Evolutionary conservation across 2,329 filamentous ascomycete genomes (phyloP).

Genomic region (Colletotrichum caudatum): DNA sequence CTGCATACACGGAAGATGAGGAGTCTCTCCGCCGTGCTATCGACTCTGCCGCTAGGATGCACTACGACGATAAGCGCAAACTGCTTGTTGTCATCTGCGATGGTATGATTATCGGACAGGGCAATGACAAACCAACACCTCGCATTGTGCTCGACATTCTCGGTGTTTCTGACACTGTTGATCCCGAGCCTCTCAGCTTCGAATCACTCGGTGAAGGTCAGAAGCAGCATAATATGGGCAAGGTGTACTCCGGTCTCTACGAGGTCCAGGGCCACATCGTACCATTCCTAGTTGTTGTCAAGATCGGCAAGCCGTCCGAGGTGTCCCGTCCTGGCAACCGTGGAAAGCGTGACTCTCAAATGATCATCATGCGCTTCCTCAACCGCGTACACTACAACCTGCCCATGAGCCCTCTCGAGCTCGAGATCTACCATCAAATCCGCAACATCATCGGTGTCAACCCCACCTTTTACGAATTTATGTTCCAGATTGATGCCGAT

Average conservation of each 20-base stretch:
- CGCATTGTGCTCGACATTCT: slow-evolving; percentile 97
- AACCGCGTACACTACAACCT: slow-evolving; percentile 99
- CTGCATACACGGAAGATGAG: slow-evolving; percentile 98
- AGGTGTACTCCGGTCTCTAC: slow-evolving; percentile 97
- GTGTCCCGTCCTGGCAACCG: slow-evolving; percentile 95
- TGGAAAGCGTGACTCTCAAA: slow-evolving; percentile 99
- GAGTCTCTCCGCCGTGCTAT: slow-evolving; percentile 97
- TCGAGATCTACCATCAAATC: slow-evolving; percentile 99
- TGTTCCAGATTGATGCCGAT: slow-evolving; percentile 97
- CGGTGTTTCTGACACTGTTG: slow-evolving; percentile 91
- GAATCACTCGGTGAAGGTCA: slow-evolving; percentile 94
- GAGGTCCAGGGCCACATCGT: slow-evolving; percentile 99
- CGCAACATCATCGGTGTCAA: slow-evolving; percentile 99
- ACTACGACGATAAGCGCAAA: slow-evolving; percentile 98
- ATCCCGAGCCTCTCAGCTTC: slow-evolving; percentile 96
- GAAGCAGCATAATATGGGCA: slow-evolving; percentile 99
- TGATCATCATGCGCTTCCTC: slow-evolving; percentile 98
- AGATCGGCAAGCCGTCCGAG: slow-evolving; percentile 97
- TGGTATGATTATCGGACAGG: slow-evolving; percentile 99
- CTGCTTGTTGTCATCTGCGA: slow-evolving; percentile 93
- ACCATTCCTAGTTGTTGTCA: slow-evolving; percentile 95
- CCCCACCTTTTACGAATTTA: slow-evolving; percentile 97
- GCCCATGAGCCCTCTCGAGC: slow-evolving; percentile 93
- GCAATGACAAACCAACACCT: slow-evolving; percentile 95
- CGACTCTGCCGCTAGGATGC: slow-evolving; percentile 94